Base-by-base conservation (phyloP, 768 basidiomycete species). In the Cubamyces sp. region DNA sequence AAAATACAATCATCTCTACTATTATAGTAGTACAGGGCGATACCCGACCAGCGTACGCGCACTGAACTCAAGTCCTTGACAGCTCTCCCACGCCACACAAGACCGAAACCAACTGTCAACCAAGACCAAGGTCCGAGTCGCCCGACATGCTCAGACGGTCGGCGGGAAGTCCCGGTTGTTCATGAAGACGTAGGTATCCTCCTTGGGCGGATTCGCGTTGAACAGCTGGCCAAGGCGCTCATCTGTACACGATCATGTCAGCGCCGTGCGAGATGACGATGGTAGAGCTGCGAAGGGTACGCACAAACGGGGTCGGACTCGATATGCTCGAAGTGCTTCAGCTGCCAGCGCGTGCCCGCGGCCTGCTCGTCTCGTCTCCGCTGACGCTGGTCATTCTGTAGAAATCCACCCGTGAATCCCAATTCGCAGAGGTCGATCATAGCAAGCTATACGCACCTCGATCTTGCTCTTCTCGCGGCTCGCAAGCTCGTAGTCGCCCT, bases 401-500 rank as follows among this genome's bases (percentile, higher is more conserved):
- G 12, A 30, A 15, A 3, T 34, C 11, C 34, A 9, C 34, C 6
- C 34, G 9, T 34, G 34, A 34, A 9, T 11, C 34, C 34, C 1
- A 11, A 34, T 5, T 9, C 34, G 9, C 34, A 34, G 11, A 5
- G 9, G 11, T 1, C 9, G 9, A 34, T 6, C 6, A 11, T 34
- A 5, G 9, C 34, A 11, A 34, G 34, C 9, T 6, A 11, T 34
- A 74, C 76, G 21, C 61, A 91, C 94, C 90, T 98, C 96, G 49
- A 98, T 94, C 75, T 87, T 83, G 49, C 81, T 83, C 86, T 99
- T 98, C 73, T 95, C 96, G 66, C 75, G 79, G 62, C 89, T 89
- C 3, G 96, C 96, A n/a, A 80, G 76, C 54, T 99, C 96, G 71
- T 94, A 98, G 70, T 98, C 93, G 15, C 92, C 91, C 60, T 88